These are phyloP conservation scores for Nannochloris sp. DNA, from an alignment of 139 green algal genomes.

Conservation along the genomic window DNA sequence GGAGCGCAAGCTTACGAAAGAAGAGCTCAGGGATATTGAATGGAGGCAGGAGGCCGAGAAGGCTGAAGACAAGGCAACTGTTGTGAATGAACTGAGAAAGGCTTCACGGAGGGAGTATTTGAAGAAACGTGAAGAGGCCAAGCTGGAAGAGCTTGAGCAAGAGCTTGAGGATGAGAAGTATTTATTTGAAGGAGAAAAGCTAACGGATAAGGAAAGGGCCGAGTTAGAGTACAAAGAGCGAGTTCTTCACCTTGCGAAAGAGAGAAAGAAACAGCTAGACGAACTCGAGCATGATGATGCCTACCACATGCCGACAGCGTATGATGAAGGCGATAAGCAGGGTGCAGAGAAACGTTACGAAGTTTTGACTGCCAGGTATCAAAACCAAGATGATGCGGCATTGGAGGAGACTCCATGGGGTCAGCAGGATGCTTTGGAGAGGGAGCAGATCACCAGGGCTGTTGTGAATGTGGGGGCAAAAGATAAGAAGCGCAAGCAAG, in stretches of 20 bases:
- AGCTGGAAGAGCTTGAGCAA: slow-evolving; percentile 71
- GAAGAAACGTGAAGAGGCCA: slow-evolving; percentile 79
- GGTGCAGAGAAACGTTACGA: slow-evolving; percentile 41
- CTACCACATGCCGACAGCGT: slow-evolving; percentile 84
- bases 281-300: slow-evolving; percentile 65
- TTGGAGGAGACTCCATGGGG: slow-evolving; percentile 44
- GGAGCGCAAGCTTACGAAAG: slow-evolving; percentile 46
- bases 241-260: slow-evolving; percentile 59
- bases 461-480: slow-evolving; percentile 39
- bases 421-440: slow-evolving; percentile 91
- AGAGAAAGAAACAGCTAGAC: slow-evolving; percentile 60
- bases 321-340: slow-evolving; percentile 48
- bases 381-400: neutral
- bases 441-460: slow-evolving; percentile 71
- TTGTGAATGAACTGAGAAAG: slow-evolving; percentile 37
- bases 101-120: slow-evolving; percentile 93
- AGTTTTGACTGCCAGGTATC: slow-evolving; percentile 61
- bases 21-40: slow-evolving; percentile 43
- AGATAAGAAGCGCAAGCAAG: slow-evolving; percentile 24
- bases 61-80: slow-evolving; percentile 13
- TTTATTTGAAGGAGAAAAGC: slow-evolving; percentile 41
- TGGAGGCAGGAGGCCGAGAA: slow-evolving; percentile 22
- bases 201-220: slow-evolving; percentile 76
- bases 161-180: slow-evolving; percentile 76
- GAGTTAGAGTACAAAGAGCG: slow-evolving; percentile 78